Conservation (phyloP, 345 rosid genomes). For the Salix exigua region DNA sequence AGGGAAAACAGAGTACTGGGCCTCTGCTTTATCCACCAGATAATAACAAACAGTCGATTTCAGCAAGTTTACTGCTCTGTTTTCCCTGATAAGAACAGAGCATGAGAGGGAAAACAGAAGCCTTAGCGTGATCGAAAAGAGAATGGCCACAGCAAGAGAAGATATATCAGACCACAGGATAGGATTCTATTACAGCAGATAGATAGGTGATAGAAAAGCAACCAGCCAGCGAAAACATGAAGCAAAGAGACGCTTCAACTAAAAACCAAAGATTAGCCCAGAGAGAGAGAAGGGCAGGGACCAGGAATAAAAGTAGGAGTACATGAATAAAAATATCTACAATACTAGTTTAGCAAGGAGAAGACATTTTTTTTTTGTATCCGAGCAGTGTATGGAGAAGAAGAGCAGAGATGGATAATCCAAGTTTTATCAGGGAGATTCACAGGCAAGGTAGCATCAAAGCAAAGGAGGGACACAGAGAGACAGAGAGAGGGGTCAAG, state of each 20-base stretch:
- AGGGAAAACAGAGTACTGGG: neutral
- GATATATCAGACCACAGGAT: neutral
- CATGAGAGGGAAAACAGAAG: neutral
- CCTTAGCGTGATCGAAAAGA: neutral
- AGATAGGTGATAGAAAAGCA: neutral
- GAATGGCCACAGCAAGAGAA: neutral
- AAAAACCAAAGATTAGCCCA: too few species aligned
- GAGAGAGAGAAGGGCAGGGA: too few species aligned
- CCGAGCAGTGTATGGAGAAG: neutral
- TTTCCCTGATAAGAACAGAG: neutral
- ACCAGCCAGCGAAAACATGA: too few species aligned
- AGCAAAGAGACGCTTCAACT: too few species aligned
- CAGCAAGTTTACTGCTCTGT: neutral
- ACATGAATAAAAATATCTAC: too few species aligned
- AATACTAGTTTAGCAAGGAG: too few species aligned
- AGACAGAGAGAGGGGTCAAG: neutral
- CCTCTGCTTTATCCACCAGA: neutral
- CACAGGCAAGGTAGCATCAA: slow-evolving; percentile 8
- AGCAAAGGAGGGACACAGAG: slow-evolving; percentile 7
- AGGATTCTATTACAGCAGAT: neutral
- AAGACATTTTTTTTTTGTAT: too few species aligned
- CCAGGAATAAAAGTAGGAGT: too few species aligned
- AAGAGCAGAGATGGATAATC: slow-evolving; percentile 8
- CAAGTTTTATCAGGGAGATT: slow-evolving; percentile 4
- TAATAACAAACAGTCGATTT: neutral